Conservation (phyloP, 768 basidiomycete genomes). For the Russula griseocarnosa region DNA sequence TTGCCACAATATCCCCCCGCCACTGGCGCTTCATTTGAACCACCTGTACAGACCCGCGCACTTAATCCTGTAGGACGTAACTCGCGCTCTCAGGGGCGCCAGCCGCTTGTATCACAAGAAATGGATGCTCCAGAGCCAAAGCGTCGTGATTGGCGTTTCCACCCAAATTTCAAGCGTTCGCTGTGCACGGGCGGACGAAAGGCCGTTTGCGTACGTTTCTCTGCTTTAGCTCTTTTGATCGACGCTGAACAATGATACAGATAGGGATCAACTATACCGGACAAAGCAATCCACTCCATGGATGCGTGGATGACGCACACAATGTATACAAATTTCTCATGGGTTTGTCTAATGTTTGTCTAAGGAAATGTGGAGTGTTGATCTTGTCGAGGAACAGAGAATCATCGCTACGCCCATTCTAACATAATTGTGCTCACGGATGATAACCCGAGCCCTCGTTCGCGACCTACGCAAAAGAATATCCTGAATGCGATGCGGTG, state of each 20-base stretch:
- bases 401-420: conserved; percentile 38
- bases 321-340: conserved; percentile 78
- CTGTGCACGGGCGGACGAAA: conserved; percentile 86
- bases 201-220: conserved; percentile 69
- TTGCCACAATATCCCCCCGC: neutral
- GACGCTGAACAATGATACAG: conserved; percentile 39
- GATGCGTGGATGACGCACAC: conserved; percentile 89
- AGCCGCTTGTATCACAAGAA: conserved; percentile 14
- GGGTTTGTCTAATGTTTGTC: conserved; percentile 41
- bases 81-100: conserved; percentile 1
- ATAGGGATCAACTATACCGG: conserved; percentile 88
- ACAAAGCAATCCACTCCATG: conserved; percentile 59
- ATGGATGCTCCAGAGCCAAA: neutral
- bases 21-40: neutral
- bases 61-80: neutral
- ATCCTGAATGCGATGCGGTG: conserved; percentile 87
- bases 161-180: conserved; percentile 67
- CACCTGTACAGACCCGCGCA: conserved; percentile 6
- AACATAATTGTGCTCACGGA: conserved; percentile 90
- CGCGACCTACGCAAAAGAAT: conserved; percentile 73
- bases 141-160: neutral
- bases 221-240: neutral
- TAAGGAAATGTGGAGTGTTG: conserved; percentile 5
- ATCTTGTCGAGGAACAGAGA: conserved; percentile 10
- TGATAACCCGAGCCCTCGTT: conserved; percentile 55